These are phyloP conservation scores for Asterophora parasitica DNA, from an alignment of 768 basidiomycete genomes.

Conservation along the genomic window DNA sequence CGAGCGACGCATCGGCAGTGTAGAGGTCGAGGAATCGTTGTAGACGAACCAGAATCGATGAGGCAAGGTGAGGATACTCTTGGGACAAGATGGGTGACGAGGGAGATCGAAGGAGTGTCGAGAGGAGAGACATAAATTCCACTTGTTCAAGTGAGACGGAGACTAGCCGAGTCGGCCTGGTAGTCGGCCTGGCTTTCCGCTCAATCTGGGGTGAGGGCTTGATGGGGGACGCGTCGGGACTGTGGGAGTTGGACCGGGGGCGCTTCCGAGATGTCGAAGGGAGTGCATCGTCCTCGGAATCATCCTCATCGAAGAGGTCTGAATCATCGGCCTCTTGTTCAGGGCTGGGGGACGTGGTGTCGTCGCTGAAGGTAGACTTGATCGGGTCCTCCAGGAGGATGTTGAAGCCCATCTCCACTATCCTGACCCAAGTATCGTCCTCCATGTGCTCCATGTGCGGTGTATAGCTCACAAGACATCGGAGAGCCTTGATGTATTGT, in stretches of 20 bases:
- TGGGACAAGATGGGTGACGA: conserved; percentile 52
- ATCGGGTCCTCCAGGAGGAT: conserved; percentile 62
- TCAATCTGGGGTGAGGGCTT: conserved; percentile 19
- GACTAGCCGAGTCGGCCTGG: conserved; percentile 12
- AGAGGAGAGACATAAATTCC: conserved; percentile 65
- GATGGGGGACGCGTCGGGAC: conserved; percentile 17
- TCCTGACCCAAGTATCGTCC: conserved; percentile 55
- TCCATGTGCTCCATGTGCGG: conserved; percentile 81
- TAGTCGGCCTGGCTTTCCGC: conserved; percentile 12
- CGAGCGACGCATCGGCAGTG: conserved; percentile 70
- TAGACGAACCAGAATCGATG: conserved; percentile 48
- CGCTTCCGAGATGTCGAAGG: conserved; percentile 34
- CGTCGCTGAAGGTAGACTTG: conserved; percentile 26
- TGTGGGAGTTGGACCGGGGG: conserved; percentile 20
- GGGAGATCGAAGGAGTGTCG: conserved; percentile 53
- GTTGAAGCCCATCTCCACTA: conserved; percentile 74
- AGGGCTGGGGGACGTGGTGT: conserved; percentile 26
- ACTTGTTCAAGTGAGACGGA: conserved; percentile 54
- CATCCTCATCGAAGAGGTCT: conserved; percentile 29
- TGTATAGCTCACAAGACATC: conserved; percentile 53
- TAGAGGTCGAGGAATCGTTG: conserved; percentile 59
- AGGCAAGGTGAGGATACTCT: conserved; percentile 35
- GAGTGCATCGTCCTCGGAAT: conserved; percentile 20
- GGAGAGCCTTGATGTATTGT: conserved; percentile 79
- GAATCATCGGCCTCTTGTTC: conserved; percentile 29